phyloP scores from a whole-genome alignment of 2,329 filamentous ascomycete species.

The Venturia nashicola region DNA sequence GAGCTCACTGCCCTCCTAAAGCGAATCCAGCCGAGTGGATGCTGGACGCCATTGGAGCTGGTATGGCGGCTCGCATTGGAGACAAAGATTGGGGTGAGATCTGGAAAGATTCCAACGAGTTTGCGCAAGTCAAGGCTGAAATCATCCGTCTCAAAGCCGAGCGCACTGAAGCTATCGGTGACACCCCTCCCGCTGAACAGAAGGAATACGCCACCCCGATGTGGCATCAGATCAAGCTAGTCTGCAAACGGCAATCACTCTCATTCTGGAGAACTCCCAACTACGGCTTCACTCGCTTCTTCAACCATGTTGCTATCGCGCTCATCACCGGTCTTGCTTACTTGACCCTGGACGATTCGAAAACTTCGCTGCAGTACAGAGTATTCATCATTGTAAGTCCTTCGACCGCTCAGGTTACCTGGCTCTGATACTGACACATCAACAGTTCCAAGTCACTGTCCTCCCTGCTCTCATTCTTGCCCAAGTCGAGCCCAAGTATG shows the following conservation, averaged over 20 bases:
- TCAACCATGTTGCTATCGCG: conserved; percentile 71
- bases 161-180: conserved; percentile 37
- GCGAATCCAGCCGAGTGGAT: conserved; percentile 61
- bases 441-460: conserved; percentile 69
- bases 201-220: conserved; percentile 75
- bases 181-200: conserved; percentile 37
- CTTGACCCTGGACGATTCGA: conserved; percentile 63
- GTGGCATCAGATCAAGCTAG: conserved; percentile 64
- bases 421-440: background rate
- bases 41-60: conserved; percentile 73
- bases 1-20: conserved; percentile 45
- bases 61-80: conserved; percentile 52
- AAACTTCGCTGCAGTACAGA: conserved; percentile 67
- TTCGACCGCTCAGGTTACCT: too few relatives aligned
- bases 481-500: conserved; percentile 76
- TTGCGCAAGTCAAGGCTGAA: conserved; percentile 51
- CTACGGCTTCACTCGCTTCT: conserved; percentile 79
- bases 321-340: conserved; percentile 70
- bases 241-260: conserved; percentile 60
- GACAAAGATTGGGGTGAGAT: conserved; percentile 65
- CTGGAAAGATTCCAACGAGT: conserved; percentile 62
- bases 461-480: conserved; percentile 72
- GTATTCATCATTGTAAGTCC: conserved; percentile 57
- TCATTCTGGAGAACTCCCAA: conserved; percentile 79
- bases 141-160: conserved; percentile 55